phyloP scores from a whole-genome alignment of 2,329 filamentous ascomycete species.

The Colletotrichum theobromicola region DNA sequence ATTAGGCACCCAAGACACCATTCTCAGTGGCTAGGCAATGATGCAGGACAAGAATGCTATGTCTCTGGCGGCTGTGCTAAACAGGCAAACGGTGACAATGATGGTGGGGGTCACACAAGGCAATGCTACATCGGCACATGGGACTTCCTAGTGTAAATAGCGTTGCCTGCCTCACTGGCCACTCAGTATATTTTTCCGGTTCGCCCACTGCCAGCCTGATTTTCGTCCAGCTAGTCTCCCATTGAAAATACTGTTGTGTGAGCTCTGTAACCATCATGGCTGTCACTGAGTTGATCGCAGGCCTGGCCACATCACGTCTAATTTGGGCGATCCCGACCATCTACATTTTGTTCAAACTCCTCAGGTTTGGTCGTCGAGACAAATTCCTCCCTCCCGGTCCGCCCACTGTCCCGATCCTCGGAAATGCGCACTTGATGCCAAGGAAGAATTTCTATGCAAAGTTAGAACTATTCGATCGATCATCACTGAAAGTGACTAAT shows the following conservation, averaged over 20 bases:
- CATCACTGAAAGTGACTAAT: background rate
- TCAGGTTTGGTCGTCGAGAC: conserved; percentile 1
- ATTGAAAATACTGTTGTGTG: background rate
- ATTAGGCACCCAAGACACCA: background rate
- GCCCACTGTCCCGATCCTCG: conserved; percentile 44
- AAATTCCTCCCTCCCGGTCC: conserved; percentile 32
- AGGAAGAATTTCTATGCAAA: conserved; percentile 3
- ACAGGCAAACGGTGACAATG: background rate
- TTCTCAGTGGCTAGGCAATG: background rate
- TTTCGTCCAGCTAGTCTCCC: background rate
- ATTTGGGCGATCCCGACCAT: background rate
- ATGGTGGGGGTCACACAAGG: background rate
- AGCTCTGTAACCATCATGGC: background rate
- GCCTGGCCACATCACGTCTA: background rate
- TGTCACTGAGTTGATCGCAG: background rate
- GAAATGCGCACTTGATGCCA: conserved; percentile 37
- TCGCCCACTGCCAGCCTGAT: background rate
- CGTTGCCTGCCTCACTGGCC: background rate
- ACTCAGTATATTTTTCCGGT: background rate
- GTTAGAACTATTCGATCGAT: background rate
- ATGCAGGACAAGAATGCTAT: background rate
- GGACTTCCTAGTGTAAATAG: background rate
- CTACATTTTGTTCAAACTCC: background rate
- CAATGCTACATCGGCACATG: background rate
- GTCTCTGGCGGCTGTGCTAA: background rate